Evolutionary conservation across 2,329 filamentous ascomycete species (phyloP).

Genomic region (Fusarium pseudocircinatum): DNA sequence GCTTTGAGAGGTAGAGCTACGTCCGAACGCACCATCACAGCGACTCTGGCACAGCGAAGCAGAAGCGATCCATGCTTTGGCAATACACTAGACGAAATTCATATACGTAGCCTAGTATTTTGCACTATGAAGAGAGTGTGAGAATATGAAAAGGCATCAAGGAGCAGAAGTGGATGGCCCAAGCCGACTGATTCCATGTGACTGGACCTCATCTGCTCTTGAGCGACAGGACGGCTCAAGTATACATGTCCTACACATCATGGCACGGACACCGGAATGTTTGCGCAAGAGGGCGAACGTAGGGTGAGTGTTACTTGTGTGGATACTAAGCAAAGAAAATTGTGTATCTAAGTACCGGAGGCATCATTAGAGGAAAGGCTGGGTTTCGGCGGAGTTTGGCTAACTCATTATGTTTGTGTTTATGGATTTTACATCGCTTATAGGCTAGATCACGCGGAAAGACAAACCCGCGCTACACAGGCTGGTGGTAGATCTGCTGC

Average conservation of each 20-base stretch:
- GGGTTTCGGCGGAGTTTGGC: neutral
- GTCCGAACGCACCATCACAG: slow-evolving; percentile 40
- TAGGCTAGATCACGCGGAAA: neutral
- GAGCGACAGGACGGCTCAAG: neutral
- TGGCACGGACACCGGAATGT: neutral
- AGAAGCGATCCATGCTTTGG: slow-evolving; percentile 36
- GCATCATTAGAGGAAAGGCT: neutral
- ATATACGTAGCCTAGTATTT: slow-evolving; percentile 38
- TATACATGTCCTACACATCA: neutral
- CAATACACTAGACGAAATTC: slow-evolving; percentile 33
- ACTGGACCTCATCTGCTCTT: neutral
- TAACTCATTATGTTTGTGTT: neutral
- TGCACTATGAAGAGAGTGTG: slow-evolving; percentile 34
- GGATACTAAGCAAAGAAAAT: neutral
- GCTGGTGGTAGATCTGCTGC: neutral
- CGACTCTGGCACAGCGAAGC: neutral
- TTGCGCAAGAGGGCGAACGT: slow-evolving; percentile 6
- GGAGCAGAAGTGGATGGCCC: neutral
- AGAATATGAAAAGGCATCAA: slow-evolving; percentile 5
- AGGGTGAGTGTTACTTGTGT: neutral
- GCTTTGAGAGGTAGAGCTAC: slow-evolving; percentile 37
- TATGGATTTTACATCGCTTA: neutral
- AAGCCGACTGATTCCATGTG: neutral
- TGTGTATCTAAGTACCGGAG: neutral
- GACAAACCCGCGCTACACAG: neutral